These are phyloP conservation scores for Aphanomyces invadans DNA, from an alignment of 352 stramenopile species.

Conservation along the genomic window DNA sequence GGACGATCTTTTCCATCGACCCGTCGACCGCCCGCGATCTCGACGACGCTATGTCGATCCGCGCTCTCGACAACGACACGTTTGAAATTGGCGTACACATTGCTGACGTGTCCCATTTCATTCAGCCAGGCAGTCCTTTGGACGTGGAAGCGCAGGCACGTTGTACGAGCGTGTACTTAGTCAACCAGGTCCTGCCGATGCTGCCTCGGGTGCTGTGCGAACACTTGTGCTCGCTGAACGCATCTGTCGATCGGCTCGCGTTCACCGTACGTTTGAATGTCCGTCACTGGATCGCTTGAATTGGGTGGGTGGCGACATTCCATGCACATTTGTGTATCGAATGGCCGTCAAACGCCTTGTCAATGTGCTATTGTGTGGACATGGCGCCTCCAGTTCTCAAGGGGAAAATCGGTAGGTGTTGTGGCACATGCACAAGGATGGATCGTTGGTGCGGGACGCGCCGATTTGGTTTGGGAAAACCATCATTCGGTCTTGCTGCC, in stretches of 20 bases:
- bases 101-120: conserved; percentile 96
- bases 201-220: conserved; percentile 94
- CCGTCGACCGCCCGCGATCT: conserved; percentile 94
- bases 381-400: too few relatives aligned
- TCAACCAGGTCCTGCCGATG: conserved; percentile 94
- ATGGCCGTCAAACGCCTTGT: too few relatives aligned
- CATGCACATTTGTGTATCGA: too few relatives aligned
- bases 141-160: conserved; percentile 90
- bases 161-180: conserved; percentile 95
- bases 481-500: conserved; percentile 96
- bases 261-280: conserved; percentile 54
- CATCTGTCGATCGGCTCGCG: conserved; percentile 92
- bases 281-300: too few relatives aligned
- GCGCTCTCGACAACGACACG: conserved; percentile 44
- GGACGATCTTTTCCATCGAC: conserved; percentile 96
- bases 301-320: too few relatives aligned
- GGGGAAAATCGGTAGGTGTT: too few relatives aligned
- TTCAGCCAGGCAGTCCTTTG: conserved; percentile 83
- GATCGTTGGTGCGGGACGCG: conserved; percentile 80
- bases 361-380: too few relatives aligned
- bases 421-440: conserved; percentile 96
- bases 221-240: conserved; percentile 94
- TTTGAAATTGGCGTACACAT: conserved; percentile 96
- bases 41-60: conserved; percentile 94
- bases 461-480: conserved; percentile 94